These are phyloP conservation scores for Cordyceps pruinosa DNA, from an alignment of 2,329 filamentous ascomycete genomes.

Conservation along the genomic window DNA sequence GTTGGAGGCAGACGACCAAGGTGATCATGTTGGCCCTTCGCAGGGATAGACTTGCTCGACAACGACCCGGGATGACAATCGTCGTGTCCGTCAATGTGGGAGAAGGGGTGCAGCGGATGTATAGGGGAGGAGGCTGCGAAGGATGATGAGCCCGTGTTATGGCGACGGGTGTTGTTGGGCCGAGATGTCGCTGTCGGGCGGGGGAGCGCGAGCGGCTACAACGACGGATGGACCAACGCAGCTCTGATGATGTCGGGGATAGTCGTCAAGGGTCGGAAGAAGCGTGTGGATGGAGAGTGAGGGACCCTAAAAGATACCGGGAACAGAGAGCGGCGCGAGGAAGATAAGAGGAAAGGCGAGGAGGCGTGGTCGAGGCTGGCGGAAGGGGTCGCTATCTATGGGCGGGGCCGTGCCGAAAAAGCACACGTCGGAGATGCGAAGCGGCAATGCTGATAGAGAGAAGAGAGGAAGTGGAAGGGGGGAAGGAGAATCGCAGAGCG, in stretches of 20 bases:
- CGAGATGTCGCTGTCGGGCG: background rate
- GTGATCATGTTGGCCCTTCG: conserved; percentile 9
- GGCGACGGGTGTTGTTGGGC: background rate
- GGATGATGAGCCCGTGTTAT: background rate
- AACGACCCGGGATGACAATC: background rate
- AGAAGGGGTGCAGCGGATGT: background rate
- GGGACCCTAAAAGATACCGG: background rate
- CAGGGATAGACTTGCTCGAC: background rate
- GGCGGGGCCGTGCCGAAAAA: background rate
- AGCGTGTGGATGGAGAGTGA: background rate
- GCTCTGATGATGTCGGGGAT: background rate
- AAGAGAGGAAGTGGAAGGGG: background rate
- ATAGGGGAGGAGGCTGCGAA: background rate
- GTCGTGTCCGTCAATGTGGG: background rate
- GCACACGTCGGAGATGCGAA: background rate
- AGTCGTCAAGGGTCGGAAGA: background rate
- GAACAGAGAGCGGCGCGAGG: background rate
- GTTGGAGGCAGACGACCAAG: conserved; percentile 1
- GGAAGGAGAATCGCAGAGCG: background rate
- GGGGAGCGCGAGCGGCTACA: background rate
- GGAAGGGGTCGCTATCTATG: conserved; percentile 4
- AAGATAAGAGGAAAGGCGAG: background rate
- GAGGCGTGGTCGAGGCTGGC: background rate
- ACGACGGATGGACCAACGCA: background rate
- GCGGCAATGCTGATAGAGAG: background rate